Evolutionary conservation across 2,329 filamentous ascomycete species (phyloP).

Genomic region (Dactylellina leptospora): DNA sequence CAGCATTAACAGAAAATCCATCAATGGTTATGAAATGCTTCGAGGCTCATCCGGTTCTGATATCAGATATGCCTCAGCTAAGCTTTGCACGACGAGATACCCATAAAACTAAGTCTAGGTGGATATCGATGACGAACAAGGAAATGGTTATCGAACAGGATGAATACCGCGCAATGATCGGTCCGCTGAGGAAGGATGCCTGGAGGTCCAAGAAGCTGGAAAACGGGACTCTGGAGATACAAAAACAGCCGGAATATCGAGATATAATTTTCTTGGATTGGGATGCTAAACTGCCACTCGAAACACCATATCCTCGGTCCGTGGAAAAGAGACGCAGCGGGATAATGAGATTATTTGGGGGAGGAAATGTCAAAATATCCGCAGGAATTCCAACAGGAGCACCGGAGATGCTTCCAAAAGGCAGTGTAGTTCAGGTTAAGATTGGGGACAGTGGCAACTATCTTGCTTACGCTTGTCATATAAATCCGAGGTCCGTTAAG

Average conservation of each 20-base stretch:
- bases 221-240: conserved; percentile 3
- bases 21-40: neutral
- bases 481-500: too few species aligned
- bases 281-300: neutral
- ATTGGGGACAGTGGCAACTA: conserved; percentile 38
- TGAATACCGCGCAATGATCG: conserved; percentile 23
- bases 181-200: neutral
- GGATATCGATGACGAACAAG: conserved; percentile 13
- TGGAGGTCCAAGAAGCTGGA: conserved; percentile 1
- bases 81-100: conserved; percentile 23
- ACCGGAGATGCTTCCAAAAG: conserved; percentile 7
- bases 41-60: conserved; percentile 13
- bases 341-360: conserved; percentile 20
- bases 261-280: conserved; percentile 2
- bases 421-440: conserved; percentile 25
- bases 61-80: conserved; percentile 16
- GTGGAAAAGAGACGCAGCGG: conserved; percentile 24
- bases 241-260: neutral
- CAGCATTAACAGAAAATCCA: neutral
- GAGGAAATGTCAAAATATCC: neutral
- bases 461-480: conserved; percentile 19
- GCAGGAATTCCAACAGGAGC: neutral
- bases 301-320: conserved; percentile 19
- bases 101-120: conserved; percentile 27
- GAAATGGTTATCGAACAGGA: conserved; percentile 18